Evolutionary conservation across 2,329 filamentous ascomycete species (phyloP), one percentile per base, ranked within the genome.

Genomic region (Talaromyces piceae): DNA sequence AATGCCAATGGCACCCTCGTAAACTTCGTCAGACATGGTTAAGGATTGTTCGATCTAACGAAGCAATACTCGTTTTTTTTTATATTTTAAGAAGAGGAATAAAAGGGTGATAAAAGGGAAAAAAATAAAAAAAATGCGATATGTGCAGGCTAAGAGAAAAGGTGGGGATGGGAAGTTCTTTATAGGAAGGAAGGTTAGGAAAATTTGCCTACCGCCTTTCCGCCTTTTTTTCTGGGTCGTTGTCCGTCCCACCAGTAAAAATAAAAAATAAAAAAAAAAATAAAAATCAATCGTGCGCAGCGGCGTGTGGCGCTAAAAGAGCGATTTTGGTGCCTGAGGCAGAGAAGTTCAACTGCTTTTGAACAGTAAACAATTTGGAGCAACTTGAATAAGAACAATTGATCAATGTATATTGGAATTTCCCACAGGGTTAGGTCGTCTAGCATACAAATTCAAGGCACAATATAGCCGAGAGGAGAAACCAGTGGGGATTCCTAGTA

Each of bases 1-100:
- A 80, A 98, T 98, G 84, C 93, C 93, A 80, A 97, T 89, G 84
- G 93, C 93, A 87, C 93, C 93, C 75, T 98, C 93, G 77, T 97
- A 98, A 68, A 94, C 85, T 85, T 96, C 91, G 76, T 95, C 90
- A 74, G 88, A 85, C 91, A 96, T 96, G 72, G 56, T 63, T 49
- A 46, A 49, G 37, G 41, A 39, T 20, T 46, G 26, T 47, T 44
- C 30, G 46, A 43, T 16, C 25, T 26, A 41, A 55, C 28, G 49
- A 54, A 43, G 77, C 88, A 71, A 67, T 5, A 33, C n/a, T 13
- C n/a, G 33, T 4, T 20, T 37, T 37, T 47, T 45, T 47, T 18
- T 44, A n/a, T n/a, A n/a, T n/a, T n/a, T n/a, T n/a, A n/a, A n/a
- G n/a, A n/a, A n/a, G n/a, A n/a, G n/a, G 33, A 50, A 41, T 27